These are phyloP conservation scores for Capronia americana DNA, from an alignment of 2,329 filamentous ascomycete genomes.

Conservation along the genomic window DNA sequence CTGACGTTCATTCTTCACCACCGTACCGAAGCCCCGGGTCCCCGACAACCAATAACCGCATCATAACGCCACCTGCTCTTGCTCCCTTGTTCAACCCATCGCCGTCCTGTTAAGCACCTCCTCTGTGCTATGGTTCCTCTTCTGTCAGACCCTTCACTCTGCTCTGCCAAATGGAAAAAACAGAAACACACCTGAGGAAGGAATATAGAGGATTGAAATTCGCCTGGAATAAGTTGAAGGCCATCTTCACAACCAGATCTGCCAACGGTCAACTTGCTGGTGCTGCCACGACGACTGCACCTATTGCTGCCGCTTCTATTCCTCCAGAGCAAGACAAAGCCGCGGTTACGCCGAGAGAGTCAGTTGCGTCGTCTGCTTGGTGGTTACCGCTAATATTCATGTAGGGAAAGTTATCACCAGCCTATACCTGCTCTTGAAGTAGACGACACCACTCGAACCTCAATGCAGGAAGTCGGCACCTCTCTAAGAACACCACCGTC, in stretches of 20 bases:
- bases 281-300: conserved; percentile 14
- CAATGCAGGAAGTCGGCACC: neutral
- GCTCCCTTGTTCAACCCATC: conserved; percentile 9
- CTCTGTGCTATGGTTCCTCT: conserved; percentile 21
- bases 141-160: conserved; percentile 17
- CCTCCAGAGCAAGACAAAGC: conserved; percentile 2
- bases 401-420: conserved; percentile 5
- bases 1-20: conserved; percentile 28
- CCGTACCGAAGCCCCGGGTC: conserved; percentile 26
- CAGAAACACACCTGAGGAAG: conserved; percentile 26
- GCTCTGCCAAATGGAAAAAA: conserved; percentile 23
- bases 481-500: neutral
- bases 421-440: conserved; percentile 25
- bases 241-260: conserved; percentile 26
- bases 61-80: conserved; percentile 19
- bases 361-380: conserved; percentile 3
- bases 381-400: conserved; percentile 1
- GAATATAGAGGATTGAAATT: conserved; percentile 37
- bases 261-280: conserved; percentile 4
- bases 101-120: conserved; percentile 18
- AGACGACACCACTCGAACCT: conserved; percentile 23
- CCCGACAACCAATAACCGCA: conserved; percentile 29
- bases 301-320: neutral
- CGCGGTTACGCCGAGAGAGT: conserved; percentile 2
- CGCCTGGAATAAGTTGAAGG: conserved; percentile 35